Evolutionary conservation across 345 rosid genomes (phyloP).

Genomic region (Eucalyptus curtisii): DNA sequence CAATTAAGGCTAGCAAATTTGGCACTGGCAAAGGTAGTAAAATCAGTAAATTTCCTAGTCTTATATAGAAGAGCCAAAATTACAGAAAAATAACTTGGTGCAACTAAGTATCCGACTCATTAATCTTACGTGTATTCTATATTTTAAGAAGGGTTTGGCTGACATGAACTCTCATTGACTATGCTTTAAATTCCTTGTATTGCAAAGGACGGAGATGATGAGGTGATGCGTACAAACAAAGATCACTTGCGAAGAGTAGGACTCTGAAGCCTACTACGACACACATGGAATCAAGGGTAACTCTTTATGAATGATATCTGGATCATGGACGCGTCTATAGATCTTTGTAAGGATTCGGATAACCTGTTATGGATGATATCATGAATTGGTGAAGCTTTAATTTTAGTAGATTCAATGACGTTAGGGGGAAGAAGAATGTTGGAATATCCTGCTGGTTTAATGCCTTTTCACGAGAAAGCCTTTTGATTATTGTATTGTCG

Average conservation of each 20-base stretch:
- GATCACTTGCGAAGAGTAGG: background rate
- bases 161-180: background rate
- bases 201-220: background rate
- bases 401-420: background rate
- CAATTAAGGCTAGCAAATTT: background rate
- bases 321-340: background rate
- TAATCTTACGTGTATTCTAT: no score
- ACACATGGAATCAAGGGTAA: background rate
- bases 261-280: background rate
- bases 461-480: background rate
- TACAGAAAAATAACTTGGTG: background rate
- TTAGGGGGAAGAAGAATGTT: background rate
- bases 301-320: background rate
- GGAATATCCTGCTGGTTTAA: background rate
- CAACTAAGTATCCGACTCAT: background rate
- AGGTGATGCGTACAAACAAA: background rate
- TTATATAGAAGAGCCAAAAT: background rate
- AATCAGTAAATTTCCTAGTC: background rate
- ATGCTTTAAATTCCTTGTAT: background rate
- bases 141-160: background rate
- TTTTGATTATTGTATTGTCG: background rate
- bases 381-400: background rate
- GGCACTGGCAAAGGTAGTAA: background rate
- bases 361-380: background rate
- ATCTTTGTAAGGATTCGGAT: background rate